Evolutionary conservation across 148 eudicot species (phyloP).

Genomic region (Camellia granthamiana): DNA sequence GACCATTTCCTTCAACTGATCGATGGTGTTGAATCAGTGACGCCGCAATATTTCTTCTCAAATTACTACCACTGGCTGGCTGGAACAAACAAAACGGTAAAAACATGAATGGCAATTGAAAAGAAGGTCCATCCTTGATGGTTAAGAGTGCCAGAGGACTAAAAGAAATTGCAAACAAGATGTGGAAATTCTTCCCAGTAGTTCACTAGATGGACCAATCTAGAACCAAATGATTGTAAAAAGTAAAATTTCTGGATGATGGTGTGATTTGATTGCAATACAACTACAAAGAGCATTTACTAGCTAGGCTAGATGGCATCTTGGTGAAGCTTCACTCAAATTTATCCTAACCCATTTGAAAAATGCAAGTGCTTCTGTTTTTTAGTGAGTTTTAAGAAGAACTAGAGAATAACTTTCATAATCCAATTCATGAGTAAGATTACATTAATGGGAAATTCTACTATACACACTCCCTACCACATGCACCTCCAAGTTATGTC

Average conservation of each 20-base stretch:
- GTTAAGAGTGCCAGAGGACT: not conserved
- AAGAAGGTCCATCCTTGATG: not conserved
- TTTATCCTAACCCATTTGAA: not conserved
- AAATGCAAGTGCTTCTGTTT: not conserved
- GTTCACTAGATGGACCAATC: not conserved
- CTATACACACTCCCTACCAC: too few relatives aligned
- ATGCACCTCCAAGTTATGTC: too few relatives aligned
- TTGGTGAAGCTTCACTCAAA: not conserved
- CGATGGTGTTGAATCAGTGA: conserved; percentile 52
- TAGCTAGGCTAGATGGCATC: not conserved
- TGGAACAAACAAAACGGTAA: conserved; percentile 21
- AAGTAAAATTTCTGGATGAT: not conserved
- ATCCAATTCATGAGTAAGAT: not conserved
- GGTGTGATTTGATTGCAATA: not conserved
- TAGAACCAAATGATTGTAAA: not conserved
- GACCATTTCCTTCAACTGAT: conserved; percentile 44
- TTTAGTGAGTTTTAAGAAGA: not conserved
- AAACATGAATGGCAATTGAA: conserved; percentile 12
- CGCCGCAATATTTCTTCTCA: conserved; percentile 61
- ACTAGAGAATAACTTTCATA: not conserved
- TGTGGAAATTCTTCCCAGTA: not conserved
- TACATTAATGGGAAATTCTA: not conserved
- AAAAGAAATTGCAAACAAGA: not conserved
- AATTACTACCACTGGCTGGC: conserved; percentile 47
- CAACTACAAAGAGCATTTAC: not conserved